Percentiles rank a stretch among this genome's conserved stretches.
Conservation (phyloP, 1,284 basidiomycete species). For the Pholiota adiposa region DNA sequence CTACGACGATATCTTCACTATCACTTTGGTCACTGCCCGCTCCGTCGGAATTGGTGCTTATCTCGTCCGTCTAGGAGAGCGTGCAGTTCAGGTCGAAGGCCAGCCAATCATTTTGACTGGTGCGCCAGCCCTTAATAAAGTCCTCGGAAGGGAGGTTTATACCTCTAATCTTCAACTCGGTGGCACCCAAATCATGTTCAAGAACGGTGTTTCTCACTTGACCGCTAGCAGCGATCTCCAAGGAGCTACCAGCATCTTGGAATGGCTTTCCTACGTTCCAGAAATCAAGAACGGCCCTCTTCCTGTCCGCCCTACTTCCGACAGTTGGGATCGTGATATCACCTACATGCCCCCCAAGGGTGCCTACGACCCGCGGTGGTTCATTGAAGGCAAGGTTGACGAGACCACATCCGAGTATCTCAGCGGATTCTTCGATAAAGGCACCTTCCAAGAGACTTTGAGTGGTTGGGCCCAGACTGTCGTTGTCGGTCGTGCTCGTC, state of each 20-base stretch:
- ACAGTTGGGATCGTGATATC: constrained; percentile 94
- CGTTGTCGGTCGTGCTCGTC: constrained; percentile 92
- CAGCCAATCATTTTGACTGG: constrained; percentile 99
- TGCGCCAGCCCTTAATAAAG: constrained; percentile 97
- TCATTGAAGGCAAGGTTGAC: constrained; percentile 92
- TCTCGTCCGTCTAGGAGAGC: constrained; percentile 96
- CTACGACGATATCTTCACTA: constrained; percentile 99
- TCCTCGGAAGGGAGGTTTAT: constrained; percentile 98
- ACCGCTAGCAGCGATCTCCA: constrained; percentile 95
- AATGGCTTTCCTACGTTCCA: constrained; percentile 96
- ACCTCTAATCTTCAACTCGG: constrained; percentile 99
- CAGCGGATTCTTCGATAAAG: constrained; percentile 95
- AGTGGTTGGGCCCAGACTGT: constrained; percentile 99
- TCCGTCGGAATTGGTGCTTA: constrained; percentile 99
- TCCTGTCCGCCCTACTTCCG: constrained; percentile 73
- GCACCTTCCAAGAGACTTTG: constrained; percentile 95
- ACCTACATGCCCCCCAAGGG: constrained; percentile 92
- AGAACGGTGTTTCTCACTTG: constrained; percentile 98
- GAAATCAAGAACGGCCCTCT: constrained; percentile 78
- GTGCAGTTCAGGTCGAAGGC: constrained; percentile 98
- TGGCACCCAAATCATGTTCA: constrained; percentile 99
- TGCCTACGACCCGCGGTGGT: constrained; percentile 97
- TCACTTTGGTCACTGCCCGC: constrained; percentile 97
- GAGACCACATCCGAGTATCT: constrained; percentile 80
- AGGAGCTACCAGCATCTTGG: constrained; percentile 90